Evolutionary conservation across 306 rosid genomes (phyloP).

Genomic region (Castanea crenata): DNA sequence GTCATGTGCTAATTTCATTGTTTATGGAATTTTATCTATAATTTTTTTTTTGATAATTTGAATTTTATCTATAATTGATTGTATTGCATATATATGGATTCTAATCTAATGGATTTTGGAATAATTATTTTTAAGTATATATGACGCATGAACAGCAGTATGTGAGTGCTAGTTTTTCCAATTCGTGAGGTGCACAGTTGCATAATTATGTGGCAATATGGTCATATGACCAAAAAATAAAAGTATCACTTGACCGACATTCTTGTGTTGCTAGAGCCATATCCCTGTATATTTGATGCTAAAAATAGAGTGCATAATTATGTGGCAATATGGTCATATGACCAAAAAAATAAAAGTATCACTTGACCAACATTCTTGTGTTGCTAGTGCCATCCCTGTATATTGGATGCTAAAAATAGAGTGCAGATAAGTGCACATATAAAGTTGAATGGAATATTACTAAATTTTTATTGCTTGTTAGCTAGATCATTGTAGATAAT

Average conservation of each 20-base stretch:
- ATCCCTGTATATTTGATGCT: not conserved
- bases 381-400: not conserved
- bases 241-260: not conserved
- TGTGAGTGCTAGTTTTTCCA: not conserved
- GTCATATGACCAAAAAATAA: not conserved
- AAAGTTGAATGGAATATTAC: not conserved
- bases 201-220: not conserved
- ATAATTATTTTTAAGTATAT: not conserved
- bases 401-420: not conserved
- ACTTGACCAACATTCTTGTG: not conserved
- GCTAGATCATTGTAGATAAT: not conserved
- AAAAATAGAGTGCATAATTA: not conserved
- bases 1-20: not conserved
- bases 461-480: not conserved
- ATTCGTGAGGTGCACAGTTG: not conserved
- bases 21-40: not conserved
- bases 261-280: not conserved
- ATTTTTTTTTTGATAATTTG: too few species aligned
- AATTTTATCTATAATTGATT: not conserved
- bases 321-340: not conserved
- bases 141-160: not conserved
- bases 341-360: not conserved
- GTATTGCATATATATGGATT: not conserved
- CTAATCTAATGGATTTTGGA: not conserved
- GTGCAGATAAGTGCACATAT: not conserved